Evolutionary conservation across 352 stramenopile species (phyloP).

Genomic region (Globisporangium viniferum): DNA sequence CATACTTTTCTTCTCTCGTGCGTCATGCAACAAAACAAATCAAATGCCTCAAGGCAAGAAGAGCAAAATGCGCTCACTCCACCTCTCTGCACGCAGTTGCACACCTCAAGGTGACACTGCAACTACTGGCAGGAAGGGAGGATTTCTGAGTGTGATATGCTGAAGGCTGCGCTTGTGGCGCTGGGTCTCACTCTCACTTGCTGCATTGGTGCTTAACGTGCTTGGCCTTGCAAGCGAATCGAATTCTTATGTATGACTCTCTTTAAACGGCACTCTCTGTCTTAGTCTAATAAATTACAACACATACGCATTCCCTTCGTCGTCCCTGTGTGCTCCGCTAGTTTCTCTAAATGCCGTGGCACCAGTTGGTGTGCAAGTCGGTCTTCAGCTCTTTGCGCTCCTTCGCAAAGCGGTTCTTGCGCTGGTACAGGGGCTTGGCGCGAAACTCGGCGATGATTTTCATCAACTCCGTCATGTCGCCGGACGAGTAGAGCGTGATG

Average conservation of each 20-base stretch:
- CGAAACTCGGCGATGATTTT: constrained; percentile 17
- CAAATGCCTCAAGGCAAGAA: not conserved
- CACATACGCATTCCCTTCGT: not conserved
- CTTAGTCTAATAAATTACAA: constrained; percentile 5
- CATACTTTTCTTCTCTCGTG: not conserved
- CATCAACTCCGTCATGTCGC: constrained; percentile 27
- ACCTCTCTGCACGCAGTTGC: not conserved
- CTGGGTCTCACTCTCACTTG: too few species aligned
- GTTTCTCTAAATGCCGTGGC: not conserved
- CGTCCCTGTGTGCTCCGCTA: not conserved
- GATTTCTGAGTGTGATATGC: too few species aligned
- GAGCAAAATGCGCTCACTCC: not conserved
- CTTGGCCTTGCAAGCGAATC: not conserved
- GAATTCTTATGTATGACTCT: not conserved
- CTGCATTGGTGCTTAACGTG: too few species aligned
- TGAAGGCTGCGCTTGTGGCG: too few species aligned
- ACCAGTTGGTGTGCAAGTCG: constrained; percentile 1
- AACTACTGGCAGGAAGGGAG: too few species aligned
- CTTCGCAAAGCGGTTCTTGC: constrained; percentile 24
- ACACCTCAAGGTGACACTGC: too few species aligned
- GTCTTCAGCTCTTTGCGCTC: not conserved
- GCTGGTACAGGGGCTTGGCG: constrained; percentile 19
- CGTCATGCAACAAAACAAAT: not conserved
- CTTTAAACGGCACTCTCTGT: not conserved
- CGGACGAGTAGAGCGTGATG: constrained; percentile 32